Conservation (phyloP, 2,329 filamentous ascomycete genomes). For the Truncatella angustata region DNA sequence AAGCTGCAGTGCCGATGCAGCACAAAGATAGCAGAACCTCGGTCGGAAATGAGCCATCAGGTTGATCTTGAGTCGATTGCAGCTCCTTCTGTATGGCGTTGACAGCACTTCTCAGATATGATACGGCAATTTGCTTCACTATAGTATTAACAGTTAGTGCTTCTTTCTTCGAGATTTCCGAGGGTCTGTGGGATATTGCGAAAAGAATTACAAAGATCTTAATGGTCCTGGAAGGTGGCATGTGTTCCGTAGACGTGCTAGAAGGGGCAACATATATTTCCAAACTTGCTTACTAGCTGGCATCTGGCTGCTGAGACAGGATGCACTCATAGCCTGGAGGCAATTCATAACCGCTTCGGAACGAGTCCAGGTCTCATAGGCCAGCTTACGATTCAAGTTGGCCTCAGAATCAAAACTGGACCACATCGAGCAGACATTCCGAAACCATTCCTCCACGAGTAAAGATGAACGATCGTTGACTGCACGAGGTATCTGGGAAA, state of each 20-base stretch:
- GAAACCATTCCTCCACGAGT: conserved; percentile 38
- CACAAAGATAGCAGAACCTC: conserved; percentile 36
- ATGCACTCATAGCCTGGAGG: conserved; percentile 40
- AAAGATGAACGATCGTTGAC: conserved; percentile 28
- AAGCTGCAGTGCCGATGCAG: conserved; percentile 38
- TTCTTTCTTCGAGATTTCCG: no score
- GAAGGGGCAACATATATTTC: no score
- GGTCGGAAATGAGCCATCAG: conserved; percentile 26
- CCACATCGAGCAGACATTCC: conserved; percentile 38
- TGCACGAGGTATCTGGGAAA: conserved; percentile 15
- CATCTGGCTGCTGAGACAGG: conserved; percentile 31
- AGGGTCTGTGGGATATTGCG: no score
- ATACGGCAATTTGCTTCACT: conserved; percentile 32
- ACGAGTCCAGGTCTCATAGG: conserved; percentile 33
- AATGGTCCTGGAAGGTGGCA: no score
- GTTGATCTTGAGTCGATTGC: conserved; percentile 17
- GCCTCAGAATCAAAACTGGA: conserved; percentile 37
- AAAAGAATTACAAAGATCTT: no score
- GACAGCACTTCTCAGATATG: conserved; percentile 33
- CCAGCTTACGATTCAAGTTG: conserved; percentile 38
- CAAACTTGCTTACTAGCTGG: no score
- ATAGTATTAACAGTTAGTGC: no score
- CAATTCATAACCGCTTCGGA: conserved; percentile 36
- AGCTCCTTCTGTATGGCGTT: conserved; percentile 33
- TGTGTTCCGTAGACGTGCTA: no score